Base-by-base conservation (phyloP, 495 filamentous ascomycete species). In the Rostrohypoxylon terebratum region DNA sequence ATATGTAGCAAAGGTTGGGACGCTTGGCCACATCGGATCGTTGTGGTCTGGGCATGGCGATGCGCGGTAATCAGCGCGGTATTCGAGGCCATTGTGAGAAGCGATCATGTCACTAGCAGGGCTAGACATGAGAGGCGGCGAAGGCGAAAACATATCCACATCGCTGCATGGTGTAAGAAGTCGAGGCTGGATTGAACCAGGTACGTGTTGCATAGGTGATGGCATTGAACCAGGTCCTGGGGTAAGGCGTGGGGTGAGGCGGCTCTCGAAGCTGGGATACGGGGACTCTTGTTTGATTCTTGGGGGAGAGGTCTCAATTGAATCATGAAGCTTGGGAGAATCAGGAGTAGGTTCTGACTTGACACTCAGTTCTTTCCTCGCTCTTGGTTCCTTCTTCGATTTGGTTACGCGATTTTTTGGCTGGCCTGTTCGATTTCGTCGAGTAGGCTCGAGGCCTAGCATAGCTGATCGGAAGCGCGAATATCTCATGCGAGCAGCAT, bases 401-500 rank as follows among this genome's bases (percentile, higher is more conserved):
- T 86, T 86, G 21, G 77, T 59, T 16, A 81, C 77, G 25, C 77
- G 73, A 8, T 60, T 66, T 60, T 79, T 84, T 42, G 64, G 58
- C n/a, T 72, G 63, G n/a, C 64, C 73, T 20, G 74, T 78, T 47
- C 81, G 78, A 71, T 81, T 83, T 9, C 82, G 78, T 28, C 73
- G 73, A 51, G 80, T 77, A 4, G 83, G 81, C 69, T 84, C 80
- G 31, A 76, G 67, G 42, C 80, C 81, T 10, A 84, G 64, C 73
- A 83, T 79, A 34, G 77, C 69, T n/a, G 73, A 57, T n/a, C 65
- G 82, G 81, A 93, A 92, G 44, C 92, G 88, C 20, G 88, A 89
- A 78, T 88, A 94, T 36, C 92, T 90, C 92, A 94, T 94, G 50
- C 92, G 90, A 33, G 92, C 91, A 8, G 92, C 92, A 78, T 94